Evolutionary conservation across 768 basidiomycete genomes (phyloP).

Genomic region (Hortiboletus campestris): DNA sequence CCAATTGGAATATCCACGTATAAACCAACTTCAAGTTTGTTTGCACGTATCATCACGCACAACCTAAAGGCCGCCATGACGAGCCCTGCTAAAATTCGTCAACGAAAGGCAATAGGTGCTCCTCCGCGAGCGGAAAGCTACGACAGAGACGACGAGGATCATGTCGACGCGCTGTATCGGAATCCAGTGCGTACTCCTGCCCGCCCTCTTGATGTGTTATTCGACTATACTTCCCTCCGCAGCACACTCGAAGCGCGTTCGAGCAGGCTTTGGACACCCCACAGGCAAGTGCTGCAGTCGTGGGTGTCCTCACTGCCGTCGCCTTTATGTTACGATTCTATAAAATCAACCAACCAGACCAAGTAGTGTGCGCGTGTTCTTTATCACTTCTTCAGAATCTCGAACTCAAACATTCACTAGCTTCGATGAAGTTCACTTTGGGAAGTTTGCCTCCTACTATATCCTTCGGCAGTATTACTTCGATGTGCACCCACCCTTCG

Average conservation of each 20-base stretch:
- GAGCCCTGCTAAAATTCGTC: conserved; percentile 33
- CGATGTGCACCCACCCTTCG: conserved; percentile 97
- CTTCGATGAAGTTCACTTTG: conserved; percentile 98
- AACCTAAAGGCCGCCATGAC: conserved; percentile 25
- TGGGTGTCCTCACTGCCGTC: conserved; percentile 62
- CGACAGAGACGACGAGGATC: conserved; percentile 50
- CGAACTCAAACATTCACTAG: conserved; percentile 37
- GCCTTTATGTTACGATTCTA: conserved; percentile 88
- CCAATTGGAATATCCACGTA: conserved; percentile 2
- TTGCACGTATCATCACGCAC: conserved; percentile 3
- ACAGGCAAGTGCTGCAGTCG: conserved; percentile 60
- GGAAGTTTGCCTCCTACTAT: conserved; percentile 96
- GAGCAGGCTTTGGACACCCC: conserved; percentile 64
- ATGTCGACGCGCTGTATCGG: conserved; percentile 47
- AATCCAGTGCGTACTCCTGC: conserved; percentile 41
- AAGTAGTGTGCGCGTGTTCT: conserved; percentile 74
- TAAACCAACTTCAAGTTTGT: not conserved
- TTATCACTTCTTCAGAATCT: not conserved
- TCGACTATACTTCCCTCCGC: conserved; percentile 19
- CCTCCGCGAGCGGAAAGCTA: conserved; percentile 24
- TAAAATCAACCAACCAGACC: conserved; percentile 92
- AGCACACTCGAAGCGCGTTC: conserved; percentile 57
- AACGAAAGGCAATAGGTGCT: conserved; percentile 21
- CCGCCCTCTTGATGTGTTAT: conserved; percentile 8
- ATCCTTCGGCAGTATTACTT: conserved; percentile 95